A percentile compares a stretch with the other conserved stretches of the same genome.
phyloP scores from a whole-genome alignment of 2,329 filamentous ascomycete species.

The Claviceps arundinis region DNA sequence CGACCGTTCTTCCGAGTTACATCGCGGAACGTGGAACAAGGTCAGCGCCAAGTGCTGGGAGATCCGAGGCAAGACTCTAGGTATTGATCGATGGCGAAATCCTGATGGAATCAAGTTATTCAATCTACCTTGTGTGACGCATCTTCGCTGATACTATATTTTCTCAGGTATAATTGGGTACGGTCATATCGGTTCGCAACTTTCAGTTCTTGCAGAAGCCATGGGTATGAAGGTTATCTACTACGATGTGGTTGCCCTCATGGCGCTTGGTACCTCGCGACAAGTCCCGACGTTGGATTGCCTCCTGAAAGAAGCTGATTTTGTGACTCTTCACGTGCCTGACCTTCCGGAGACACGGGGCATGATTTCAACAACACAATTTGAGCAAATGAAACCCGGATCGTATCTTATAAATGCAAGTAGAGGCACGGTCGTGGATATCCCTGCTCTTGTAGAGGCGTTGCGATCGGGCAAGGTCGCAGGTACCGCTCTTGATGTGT shows the following conservation, averaged over 20 bases:
- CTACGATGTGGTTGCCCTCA: constrained; percentile 87
- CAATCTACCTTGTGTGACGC: not conserved
- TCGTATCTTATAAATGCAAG: constrained; percentile 94
- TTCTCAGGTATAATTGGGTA: constrained; percentile 74
- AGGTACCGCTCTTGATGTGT: constrained; percentile 92
- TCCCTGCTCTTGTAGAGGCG: constrained; percentile 77
- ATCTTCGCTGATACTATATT: not conserved
- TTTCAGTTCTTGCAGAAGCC: constrained; percentile 88
- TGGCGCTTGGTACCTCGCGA: constrained; percentile 79
- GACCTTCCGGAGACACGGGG: constrained; percentile 86
- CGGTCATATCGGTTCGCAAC: constrained; percentile 90
- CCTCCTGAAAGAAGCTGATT: constrained; percentile 71
- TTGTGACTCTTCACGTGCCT: constrained; percentile 88
- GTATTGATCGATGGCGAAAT: constrained; percentile 25
- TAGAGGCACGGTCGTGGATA: constrained; percentile 86
- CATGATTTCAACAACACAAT: constrained; percentile 69
- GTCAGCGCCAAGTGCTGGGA: constrained; percentile 96
- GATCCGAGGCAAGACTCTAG: constrained; percentile 91
- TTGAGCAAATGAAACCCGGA: constrained; percentile 82
- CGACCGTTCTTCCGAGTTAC: constrained; percentile 88
- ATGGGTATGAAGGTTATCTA: constrained; percentile 99
- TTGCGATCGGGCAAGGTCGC: constrained; percentile 78
- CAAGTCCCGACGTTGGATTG: constrained; percentile 69
- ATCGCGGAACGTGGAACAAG: constrained; percentile 94
- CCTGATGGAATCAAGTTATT: not conserved